Percentiles rank a stretch among this genome's conserved stretches.
Evolutionary conservation across 768 basidiomycete species (phyloP).

Genomic region (Boletus subparvulus): DNA sequence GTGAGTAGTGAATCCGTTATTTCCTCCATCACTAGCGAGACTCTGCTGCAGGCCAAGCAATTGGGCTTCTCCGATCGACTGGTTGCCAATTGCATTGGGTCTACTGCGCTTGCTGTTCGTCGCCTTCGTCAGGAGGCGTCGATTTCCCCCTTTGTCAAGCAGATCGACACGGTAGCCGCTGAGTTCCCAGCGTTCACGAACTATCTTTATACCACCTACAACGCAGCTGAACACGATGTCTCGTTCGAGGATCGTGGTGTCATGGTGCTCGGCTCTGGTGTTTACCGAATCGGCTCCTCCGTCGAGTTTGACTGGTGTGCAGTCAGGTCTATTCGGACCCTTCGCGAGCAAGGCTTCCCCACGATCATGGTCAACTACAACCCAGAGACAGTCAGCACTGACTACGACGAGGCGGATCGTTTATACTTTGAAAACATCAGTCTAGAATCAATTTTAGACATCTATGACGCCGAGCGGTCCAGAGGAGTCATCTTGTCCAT

Average conservation of each 20-base stretch:
- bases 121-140: conserved; percentile 80
- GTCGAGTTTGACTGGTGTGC: conserved; percentile 99
- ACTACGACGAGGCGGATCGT: conserved; percentile 98
- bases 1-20: conserved; percentile 57
- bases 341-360: conserved; percentile 90
- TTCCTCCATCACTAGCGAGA: conserved; percentile 56
- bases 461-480: conserved; percentile 89
- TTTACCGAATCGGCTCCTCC: conserved; percentile 97
- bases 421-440: conserved; percentile 99
- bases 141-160: conserved; percentile 92
- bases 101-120: conserved; percentile 92
- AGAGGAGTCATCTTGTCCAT: conserved; percentile 94
- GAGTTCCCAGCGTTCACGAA: conserved; percentile 99
- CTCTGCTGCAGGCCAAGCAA: conserved; percentile 85
- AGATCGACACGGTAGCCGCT: conserved; percentile 98
- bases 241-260: conserved; percentile 88
- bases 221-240: conserved; percentile 92
- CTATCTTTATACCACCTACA: conserved; percentile 98
- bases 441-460: conserved; percentile 93
- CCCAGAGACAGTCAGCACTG: conserved; percentile 98
- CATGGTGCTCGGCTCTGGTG: conserved; percentile 97
- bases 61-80: conserved; percentile 95
- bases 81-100: conserved; percentile 76
- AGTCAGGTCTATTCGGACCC: conserved; percentile 92
- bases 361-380: conserved; percentile 99